Evolutionary conservation across 2,329 filamentous ascomycete genomes (phyloP).

Genomic region (Pyrenochaeta sp.): DNA sequence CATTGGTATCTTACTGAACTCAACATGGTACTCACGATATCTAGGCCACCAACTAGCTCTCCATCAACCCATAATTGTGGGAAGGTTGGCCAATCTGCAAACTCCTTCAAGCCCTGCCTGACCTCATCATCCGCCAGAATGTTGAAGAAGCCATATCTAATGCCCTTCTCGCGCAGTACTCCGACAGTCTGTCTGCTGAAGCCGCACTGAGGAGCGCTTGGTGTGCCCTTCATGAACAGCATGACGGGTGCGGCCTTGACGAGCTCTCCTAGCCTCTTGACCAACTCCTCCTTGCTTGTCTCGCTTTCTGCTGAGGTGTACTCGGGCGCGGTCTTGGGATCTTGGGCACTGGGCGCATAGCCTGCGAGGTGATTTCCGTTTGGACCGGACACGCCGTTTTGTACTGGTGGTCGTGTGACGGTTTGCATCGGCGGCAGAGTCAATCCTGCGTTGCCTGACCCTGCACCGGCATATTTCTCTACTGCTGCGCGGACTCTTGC

Average conservation of each 20-base stretch:
- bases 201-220: slow-evolving; percentile 84
- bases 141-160: slow-evolving; percentile 99
- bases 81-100: slow-evolving; percentile 98
- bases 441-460: slow-evolving; percentile 44
- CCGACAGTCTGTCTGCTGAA: slow-evolving; percentile 91
- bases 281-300: slow-evolving; percentile 79
- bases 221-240: slow-evolving; percentile 99
- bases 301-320: slow-evolving; percentile 46
- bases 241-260: slow-evolving; percentile 97
- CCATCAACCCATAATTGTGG: slow-evolving; percentile 93
- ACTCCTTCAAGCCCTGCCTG: slow-evolving; percentile 93
- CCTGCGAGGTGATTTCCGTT: slow-evolving; percentile 52
- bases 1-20: background rate
- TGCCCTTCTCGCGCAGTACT: slow-evolving; percentile 84
- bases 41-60: slow-evolving; percentile 89
- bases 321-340: slow-evolving; percentile 57
- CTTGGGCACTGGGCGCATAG: slow-evolving; percentile 53
- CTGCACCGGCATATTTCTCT: slow-evolving; percentile 75
- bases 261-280: slow-evolving; percentile 79
- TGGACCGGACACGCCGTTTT: slow-evolving; percentile 45
- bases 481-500: slow-evolving; percentile 84
- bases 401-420: slow-evolving; percentile 54
- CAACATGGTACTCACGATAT: slow-evolving; percentile 90
- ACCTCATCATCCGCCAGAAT: slow-evolving; percentile 98
- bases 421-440: slow-evolving; percentile 52